Percentiles rank a stretch among this genome's conserved stretches.
phyloP scores from a whole-genome alignment of 192 early-diverging fungal genomes.

The Mortierella alpina region DNA sequence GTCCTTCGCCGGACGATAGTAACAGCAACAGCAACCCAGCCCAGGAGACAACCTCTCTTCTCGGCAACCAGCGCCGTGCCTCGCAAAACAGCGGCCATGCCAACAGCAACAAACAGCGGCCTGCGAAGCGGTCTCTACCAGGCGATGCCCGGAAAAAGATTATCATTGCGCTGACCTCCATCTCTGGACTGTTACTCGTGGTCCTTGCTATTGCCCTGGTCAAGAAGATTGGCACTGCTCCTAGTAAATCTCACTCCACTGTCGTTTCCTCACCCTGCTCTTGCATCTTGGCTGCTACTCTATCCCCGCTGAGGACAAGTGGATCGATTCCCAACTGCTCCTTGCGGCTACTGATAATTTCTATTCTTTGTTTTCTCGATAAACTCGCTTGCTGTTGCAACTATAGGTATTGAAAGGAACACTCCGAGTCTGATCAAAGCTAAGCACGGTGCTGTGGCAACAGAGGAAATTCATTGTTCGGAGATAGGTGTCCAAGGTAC shows the following conservation, averaged over 20 bases:
- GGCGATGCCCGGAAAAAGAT: conserved; percentile 30
- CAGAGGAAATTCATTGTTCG: conserved; percentile 77
- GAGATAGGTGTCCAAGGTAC: conserved; percentile 71
- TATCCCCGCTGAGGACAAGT: too few species aligned
- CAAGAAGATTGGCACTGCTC: conserved; percentile 28
- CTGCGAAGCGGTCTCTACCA: conserved; percentile 19
- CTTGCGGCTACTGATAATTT: neutral
- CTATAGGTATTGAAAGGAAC: conserved; percentile 32
- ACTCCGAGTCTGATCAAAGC: conserved; percentile 53
- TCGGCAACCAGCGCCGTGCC: conserved; percentile 12
- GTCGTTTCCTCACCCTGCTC: conserved; percentile 1
- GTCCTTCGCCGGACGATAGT: conserved; percentile 10
- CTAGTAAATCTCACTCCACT: conserved; percentile 7
- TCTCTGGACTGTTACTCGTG: conserved; percentile 45
- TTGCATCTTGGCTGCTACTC: neutral
- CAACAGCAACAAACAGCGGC: conserved; percentile 13
- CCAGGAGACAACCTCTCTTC: conserved; percentile 21
- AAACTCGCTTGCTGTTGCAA: neutral
- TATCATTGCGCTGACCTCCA: conserved; percentile 45
- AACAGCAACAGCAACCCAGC: neutral
- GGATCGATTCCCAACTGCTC: neutral
- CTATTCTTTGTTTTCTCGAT: neutral
- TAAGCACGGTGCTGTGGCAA: conserved; percentile 73
- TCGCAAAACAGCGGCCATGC: neutral
- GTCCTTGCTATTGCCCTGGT: conserved; percentile 33